Conservation (phyloP, 2,329 filamentous ascomycete species). For the Dactylellina drechsleri region DNA sequence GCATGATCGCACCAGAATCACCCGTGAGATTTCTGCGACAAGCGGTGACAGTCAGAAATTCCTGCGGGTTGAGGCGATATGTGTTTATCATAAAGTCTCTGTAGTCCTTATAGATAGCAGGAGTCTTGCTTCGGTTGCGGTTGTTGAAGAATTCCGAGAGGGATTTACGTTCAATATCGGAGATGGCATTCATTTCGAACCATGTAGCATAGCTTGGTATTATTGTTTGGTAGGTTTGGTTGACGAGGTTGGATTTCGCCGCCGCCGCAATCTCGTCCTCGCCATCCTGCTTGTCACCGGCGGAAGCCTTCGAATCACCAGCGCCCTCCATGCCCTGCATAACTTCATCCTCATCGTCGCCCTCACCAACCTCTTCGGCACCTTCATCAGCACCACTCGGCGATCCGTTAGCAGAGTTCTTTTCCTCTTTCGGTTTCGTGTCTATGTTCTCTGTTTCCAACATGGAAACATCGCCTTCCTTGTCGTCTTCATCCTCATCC, state of each 20-base stretch:
- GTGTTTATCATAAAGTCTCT: conserved; percentile 99
- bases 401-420: conserved; percentile 50
- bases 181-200: conserved; percentile 97
- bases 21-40: conserved; percentile 94
- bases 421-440: conserved; percentile 47
- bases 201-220: conserved; percentile 97
- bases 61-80: conserved; percentile 91
- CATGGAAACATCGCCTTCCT: conserved; percentile 55
- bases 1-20: conserved; percentile 99
- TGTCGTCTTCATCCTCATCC: conserved; percentile 56
- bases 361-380: conserved; percentile 52
- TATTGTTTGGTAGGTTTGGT: conserved; percentile 94
- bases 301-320: conserved; percentile 65
- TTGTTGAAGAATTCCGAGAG: conserved; percentile 99
- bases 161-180: conserved; percentile 91
- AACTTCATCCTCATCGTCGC: conserved; percentile 59
- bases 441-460: conserved; percentile 56
- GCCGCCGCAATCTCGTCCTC: conserved; percentile 70
- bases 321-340: conserved; percentile 64
- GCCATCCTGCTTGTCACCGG: conserved; percentile 62
- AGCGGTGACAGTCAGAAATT: conserved; percentile 96
- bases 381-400: conserved; percentile 51
- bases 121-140: conserved; percentile 96
- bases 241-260: conserved; percentile 88
- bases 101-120: conserved; percentile 97